Evolutionary conservation across 106 monocot genomes (phyloP).

Genomic region (Dendrobium huoshanense): DNA sequence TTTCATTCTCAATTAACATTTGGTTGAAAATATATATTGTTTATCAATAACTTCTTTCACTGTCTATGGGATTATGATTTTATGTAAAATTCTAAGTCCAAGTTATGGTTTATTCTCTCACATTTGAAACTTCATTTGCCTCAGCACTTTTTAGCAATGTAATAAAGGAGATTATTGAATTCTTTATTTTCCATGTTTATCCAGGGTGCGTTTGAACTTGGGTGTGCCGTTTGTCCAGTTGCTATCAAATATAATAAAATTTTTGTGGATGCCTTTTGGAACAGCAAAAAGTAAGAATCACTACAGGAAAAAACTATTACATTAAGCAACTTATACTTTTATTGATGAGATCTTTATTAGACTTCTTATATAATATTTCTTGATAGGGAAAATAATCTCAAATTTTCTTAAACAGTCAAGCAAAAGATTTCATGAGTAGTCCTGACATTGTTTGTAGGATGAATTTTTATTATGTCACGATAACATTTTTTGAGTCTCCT

Average conservation of each 20-base stretch:
- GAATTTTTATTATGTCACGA: no score
- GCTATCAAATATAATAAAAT: constrained; percentile 99
- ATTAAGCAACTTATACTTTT: neutral
- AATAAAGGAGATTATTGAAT: neutral
- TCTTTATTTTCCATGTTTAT: neutral
- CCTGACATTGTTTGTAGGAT: neutral
- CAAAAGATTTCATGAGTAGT: neutral
- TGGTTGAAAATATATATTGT: neutral
- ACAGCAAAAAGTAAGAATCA: constrained; percentile 38
- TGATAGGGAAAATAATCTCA: neutral
- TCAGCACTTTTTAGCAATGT: neutral
- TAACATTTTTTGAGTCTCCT: neutral
- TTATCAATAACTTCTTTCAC: neutral
- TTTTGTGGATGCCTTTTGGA: constrained; percentile 99
- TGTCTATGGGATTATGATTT: neutral
- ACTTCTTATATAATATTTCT: no score
- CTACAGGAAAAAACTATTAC: neutral
- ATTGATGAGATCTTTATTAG: no score
- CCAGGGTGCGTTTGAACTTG: constrained; percentile 98
- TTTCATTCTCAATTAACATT: neutral
- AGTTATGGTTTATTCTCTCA: neutral
- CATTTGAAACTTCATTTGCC: neutral
- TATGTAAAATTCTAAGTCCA: neutral
- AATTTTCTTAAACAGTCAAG: neutral
- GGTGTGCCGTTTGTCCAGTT: constrained; percentile 93